Evolutionary conservation across 2,329 filamentous ascomycete species (phyloP), one percentile per base, ranked within the genome.

Genomic region (Aspergillus pseudoglaucus): DNA sequence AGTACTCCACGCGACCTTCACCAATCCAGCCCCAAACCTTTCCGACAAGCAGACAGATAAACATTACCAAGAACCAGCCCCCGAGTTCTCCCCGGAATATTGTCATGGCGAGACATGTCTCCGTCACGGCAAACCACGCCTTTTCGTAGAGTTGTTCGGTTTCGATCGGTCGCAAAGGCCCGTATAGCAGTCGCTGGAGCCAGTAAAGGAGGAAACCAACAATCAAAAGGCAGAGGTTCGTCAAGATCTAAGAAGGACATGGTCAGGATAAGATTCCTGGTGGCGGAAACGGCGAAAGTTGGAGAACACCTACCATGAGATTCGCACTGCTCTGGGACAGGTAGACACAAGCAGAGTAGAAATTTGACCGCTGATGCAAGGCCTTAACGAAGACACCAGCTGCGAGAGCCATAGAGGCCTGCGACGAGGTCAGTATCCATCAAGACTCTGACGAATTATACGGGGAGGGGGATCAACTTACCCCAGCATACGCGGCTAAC

Each of bases 21-120:
- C 88, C 90, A 57, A 98, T 95, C 93, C 94, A 98, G 47, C 90
- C 88, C 90, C 94, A 98, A 42, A 98, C 87, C 72, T 97, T 97
- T 47, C 90, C 90, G 3, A 90, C 91, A 42, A 98, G 81, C 35
- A 98, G 78, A 22, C 85, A 84, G 14, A 94, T 88, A 68, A 98
- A 97, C 90, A 98, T 97, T 61, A 93, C 83, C 50, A 98, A 76
- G 63, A 97, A 95, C 84, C 90, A 94, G 38, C 87, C 87, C 40
- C 93, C 91, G 15, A 98, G 83, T 66, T 97, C 90, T 54, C 96
- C 93, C 40, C 93, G 80, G 69, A 98, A 97, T 55, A 95, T 95
- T 25, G 93, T 96, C 91, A 98, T 97, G 25, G 93, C 93, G 54
- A 98, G 77, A 63, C 90, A 88, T 54, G 93, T 98, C 73, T 98